Evolutionary conservation across 1,139 yeast genomes (phyloP).

Genomic region (Pichia sp.): DNA sequence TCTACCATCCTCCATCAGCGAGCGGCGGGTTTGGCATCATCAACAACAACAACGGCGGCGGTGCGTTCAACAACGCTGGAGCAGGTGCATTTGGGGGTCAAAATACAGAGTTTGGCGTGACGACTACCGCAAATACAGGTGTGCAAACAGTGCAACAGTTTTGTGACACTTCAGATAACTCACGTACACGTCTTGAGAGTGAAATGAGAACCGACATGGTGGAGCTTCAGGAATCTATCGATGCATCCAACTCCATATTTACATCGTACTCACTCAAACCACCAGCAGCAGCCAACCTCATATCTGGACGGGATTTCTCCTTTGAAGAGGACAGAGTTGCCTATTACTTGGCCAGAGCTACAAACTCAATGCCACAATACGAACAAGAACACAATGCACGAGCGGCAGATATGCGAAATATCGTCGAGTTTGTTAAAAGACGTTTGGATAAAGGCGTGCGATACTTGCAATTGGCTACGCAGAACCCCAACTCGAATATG

Average conservation of each 20-base stretch:
- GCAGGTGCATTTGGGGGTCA: background rate
- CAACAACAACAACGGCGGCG: background rate
- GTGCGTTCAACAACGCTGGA: background rate
- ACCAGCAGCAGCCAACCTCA: constrained; percentile 37
- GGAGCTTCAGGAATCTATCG: constrained; percentile 9
- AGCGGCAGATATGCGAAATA: constrained; percentile 39
- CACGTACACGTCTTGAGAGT: constrained; percentile 13
- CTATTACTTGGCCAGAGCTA: constrained; percentile 36
- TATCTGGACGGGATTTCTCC: constrained; percentile 48
- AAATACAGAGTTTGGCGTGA: background rate
- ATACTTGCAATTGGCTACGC: constrained; percentile 41
- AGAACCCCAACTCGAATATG: background rate
- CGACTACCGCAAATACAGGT: background rate
- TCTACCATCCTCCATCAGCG: constrained; percentile 28
- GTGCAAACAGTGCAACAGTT: constrained; percentile 9
- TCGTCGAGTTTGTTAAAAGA: constrained; percentile 32
- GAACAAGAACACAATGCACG: constrained; percentile 37
- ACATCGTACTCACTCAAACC: constrained; percentile 32
- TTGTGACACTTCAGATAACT: constrained; percentile 9
- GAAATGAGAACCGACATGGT: constrained; percentile 28
- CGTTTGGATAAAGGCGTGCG: constrained; percentile 48
- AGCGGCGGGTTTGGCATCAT: constrained; percentile 1
- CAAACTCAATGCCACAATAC: constrained; percentile 33
- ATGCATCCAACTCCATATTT: constrained; percentile 20
- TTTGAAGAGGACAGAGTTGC: constrained; percentile 48